These are phyloP conservation scores for Murraya koenigii DNA, from an alignment of 345 rosid genomes.

Conservation along the genomic window DNA sequence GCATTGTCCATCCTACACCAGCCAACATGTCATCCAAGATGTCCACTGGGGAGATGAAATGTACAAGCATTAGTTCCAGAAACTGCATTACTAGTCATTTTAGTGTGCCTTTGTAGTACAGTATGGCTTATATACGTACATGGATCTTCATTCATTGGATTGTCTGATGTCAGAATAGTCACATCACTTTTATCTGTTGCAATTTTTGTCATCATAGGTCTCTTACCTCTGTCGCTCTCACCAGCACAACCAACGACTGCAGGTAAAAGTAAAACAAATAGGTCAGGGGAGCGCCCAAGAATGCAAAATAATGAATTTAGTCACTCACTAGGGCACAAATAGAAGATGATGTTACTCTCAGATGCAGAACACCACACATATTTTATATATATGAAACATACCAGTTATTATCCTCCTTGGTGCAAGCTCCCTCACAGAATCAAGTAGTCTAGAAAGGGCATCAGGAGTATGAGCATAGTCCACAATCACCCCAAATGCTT, in stretches of 20 bases:
- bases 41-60: constrained; percentile 60
- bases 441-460: constrained; percentile 81
- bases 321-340: not conserved
- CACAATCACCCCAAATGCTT: constrained; percentile 91
- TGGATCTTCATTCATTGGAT: constrained; percentile 88
- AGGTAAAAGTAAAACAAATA: constrained; percentile 14
- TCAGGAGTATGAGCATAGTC: constrained; percentile 83
- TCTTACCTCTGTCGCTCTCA: constrained; percentile 76
- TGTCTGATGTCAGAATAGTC: constrained; percentile 88
- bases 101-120: not conserved
- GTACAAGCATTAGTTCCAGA: constrained; percentile 7
- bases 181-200: constrained; percentile 91
- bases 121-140: constrained; percentile 38
- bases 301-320: not conserved
- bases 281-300: not conserved
- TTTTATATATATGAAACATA: constrained; percentile 30
- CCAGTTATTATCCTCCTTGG: constrained; percentile 88
- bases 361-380: not conserved
- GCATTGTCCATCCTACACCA: constrained; percentile 95
- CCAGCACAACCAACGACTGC: constrained; percentile 83
- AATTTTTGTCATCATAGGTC: constrained; percentile 86
- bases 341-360: not conserved
- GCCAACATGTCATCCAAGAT: constrained; percentile 93
- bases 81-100: not conserved
- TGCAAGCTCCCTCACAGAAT: constrained; percentile 80